Evolutionary conservation across 2,329 filamentous ascomycete genomes (phyloP).

Genomic region (Ophiostoma quercus): DNA sequence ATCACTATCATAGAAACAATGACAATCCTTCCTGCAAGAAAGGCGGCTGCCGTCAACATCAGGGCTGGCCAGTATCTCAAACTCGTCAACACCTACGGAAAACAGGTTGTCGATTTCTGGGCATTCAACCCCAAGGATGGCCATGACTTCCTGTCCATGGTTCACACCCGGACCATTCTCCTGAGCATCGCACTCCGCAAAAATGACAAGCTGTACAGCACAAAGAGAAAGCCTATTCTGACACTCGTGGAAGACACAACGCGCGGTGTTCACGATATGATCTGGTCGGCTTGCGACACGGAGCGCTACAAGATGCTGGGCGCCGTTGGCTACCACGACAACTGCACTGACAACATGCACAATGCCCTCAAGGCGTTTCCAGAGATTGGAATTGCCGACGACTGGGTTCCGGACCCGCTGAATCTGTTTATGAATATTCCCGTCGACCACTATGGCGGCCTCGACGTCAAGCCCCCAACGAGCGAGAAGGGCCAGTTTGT

Average conservation of each 20-base stretch:
- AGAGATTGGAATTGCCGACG: slow-evolving; percentile 30
- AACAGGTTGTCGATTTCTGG: slow-evolving; percentile 48
- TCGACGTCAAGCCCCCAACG: slow-evolving; percentile 34
- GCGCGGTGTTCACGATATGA: slow-evolving; percentile 37
- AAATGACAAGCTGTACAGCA: slow-evolving; percentile 37
- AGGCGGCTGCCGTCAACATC: slow-evolving; percentile 38
- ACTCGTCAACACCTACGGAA: slow-evolving; percentile 44
- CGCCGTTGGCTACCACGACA: slow-evolving; percentile 37
- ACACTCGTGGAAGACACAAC: slow-evolving; percentile 37
- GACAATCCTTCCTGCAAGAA: slow-evolving; percentile 21
- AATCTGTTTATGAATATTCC: slow-evolving; percentile 44
- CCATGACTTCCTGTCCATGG: slow-evolving; percentile 37
- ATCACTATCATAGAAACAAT: not conserved
- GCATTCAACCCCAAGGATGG: slow-evolving; percentile 38
- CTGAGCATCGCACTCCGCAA: slow-evolving; percentile 31
- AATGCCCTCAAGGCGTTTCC: slow-evolving; percentile 32
- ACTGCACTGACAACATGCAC: slow-evolving; percentile 39
- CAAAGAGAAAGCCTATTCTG: slow-evolving; percentile 36
- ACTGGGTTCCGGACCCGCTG: slow-evolving; percentile 39
- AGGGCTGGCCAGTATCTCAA: slow-evolving; percentile 38
- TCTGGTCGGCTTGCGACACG: slow-evolving; percentile 39
- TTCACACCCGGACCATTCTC: slow-evolving; percentile 36
- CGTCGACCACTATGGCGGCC: slow-evolving; percentile 33
- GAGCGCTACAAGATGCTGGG: slow-evolving; percentile 38
- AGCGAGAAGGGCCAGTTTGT: slow-evolving; percentile 37